Evolutionary conservation across 108 stramenopile species (phyloP), one percentile per base, ranked within the genome.

Genomic region (Fragilaria crotonensis): DNA sequence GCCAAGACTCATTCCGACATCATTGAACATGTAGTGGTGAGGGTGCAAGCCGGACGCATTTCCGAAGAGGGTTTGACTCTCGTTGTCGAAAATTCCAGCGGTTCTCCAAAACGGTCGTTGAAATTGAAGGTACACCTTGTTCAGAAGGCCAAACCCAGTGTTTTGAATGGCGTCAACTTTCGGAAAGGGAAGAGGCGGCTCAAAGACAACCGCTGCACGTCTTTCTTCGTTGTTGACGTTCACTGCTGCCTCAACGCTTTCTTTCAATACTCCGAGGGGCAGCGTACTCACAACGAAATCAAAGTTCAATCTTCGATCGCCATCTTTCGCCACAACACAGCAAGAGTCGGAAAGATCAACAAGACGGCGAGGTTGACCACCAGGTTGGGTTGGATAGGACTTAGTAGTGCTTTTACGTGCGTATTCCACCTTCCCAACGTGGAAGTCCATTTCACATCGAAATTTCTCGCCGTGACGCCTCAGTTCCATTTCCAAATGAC

Each of bases 231-330:
- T 27, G 14, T 47, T 46, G 3, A 36, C 29, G 17, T n/a, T 30
- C 3, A 32, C 41, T 0, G 45, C 21, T n/a, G n/a, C n/a, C n/a
- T n/a, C n/a, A 4, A 72, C 46, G 18, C 69, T 58, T 25, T 78
- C 69, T 64, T 93, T 93, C 29, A 89, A 69, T n/a, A 89, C 87
- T 7, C 91, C 91, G 19, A 93, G 71, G 18, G 91, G 91, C 3
- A 87, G 59, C 9, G 91, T 80, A 23, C 79, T 73, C 25, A 93
- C 76, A 1, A 76, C 54, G 66, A 78, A 79, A 55, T 85, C 84
- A 49, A 67, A 78, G 45, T 59, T 59, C 30, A 73, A 57, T 3
- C 55, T 67, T 31, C 54, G 14, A 2, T 53, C 54, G 25, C 68
- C 69, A 54, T 76, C 66, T 60, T 67, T 46, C 1, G 63, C 68